phyloP scores from a whole-genome alignment of 2,329 filamentous ascomycete species.

The Colletotrichum sp. region DNA sequence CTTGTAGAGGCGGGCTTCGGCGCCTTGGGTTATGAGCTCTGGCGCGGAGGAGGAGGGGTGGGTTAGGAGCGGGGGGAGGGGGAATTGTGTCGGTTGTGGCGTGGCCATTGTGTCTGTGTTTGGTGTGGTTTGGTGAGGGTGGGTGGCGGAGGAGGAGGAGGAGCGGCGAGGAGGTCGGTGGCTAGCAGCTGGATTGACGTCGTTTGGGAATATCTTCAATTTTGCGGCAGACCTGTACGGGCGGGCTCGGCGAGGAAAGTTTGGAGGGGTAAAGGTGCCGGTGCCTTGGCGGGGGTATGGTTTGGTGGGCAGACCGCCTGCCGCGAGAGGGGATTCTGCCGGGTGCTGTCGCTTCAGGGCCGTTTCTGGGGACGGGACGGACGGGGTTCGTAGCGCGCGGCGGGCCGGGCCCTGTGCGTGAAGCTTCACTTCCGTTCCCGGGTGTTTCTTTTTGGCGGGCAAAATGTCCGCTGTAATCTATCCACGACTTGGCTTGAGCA shows the following conservation, averaged over 20 bases:
- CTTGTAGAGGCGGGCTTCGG: conserved; percentile 92
- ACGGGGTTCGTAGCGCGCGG: not conserved
- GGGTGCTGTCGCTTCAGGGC: not conserved
- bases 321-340: not conserved
- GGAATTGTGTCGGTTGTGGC: conserved; percentile 32
- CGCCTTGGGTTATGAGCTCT: conserved; percentile 85
- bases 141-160: not conserved
- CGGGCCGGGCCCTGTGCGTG: not conserved
- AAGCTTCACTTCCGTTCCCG: not conserved
- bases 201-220: conserved; percentile 19
- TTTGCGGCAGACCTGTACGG: not conserved
- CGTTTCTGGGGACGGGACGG: not conserved
- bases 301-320: not conserved
- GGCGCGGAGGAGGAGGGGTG: conserved; percentile 65
- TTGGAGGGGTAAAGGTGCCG: not conserved
- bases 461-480: not conserved
- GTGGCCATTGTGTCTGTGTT: not conserved
- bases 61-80: conserved; percentile 70
- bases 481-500: not conserved
- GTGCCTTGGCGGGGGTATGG: not conserved
- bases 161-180: not conserved
- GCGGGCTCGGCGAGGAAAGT: not conserved
- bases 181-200: not conserved
- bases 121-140: not conserved
- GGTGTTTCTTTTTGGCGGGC: not conserved